A percentile compares a stretch with the other conserved stretches of the same genome.
Conservation (phyloP, 257 asterid genomes). For the Penstemon newberryi region DNA sequence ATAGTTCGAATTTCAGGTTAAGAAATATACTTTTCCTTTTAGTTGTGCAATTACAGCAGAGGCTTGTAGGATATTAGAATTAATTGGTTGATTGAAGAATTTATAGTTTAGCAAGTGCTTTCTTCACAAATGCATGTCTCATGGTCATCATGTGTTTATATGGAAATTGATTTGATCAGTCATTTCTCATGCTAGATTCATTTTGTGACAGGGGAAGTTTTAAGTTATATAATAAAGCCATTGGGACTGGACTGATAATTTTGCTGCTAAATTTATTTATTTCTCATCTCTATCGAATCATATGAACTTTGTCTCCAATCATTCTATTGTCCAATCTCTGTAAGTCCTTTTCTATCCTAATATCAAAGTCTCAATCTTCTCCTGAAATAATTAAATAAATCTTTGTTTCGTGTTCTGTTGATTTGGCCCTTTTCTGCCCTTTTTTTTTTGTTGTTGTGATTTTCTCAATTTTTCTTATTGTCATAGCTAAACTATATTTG, state of each 20-base stretch:
- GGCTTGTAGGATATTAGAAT: neutral
- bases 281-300: neutral
- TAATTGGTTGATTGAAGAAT: neutral
- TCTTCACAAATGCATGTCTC: neutral
- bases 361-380: neutral
- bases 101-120: neutral
- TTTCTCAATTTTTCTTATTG: neutral
- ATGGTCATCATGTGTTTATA: neutral
- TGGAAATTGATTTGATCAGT: neutral
- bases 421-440: neutral
- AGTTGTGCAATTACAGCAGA: no score
- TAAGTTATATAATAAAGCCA: neutral
- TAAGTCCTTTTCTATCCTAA: neutral
- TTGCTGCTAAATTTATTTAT: neutral
- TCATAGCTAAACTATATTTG: conserved; percentile 22
- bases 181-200: neutral
- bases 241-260: neutral
- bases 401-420: neutral
- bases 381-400: neutral
- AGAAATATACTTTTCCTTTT: no score
- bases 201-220: neutral
- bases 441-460: neutral
- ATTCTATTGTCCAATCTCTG: neutral
- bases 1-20: no score
- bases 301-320: neutral